Evolutionary conservation across 768 basidiomycete species (phyloP), one percentile per base, ranked within the genome.

Genomic region (Crucibulum laeve): DNA sequence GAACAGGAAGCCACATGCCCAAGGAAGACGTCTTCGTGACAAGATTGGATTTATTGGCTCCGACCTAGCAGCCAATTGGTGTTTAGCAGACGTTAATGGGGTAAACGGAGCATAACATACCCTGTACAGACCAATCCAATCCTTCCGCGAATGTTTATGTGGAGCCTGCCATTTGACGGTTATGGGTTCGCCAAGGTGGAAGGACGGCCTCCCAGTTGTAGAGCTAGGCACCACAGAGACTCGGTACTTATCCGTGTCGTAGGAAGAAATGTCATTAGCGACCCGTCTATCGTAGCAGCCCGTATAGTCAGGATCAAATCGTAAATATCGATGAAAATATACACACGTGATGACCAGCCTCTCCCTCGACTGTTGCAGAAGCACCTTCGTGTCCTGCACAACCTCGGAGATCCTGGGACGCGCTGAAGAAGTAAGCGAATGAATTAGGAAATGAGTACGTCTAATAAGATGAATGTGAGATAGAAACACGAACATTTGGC

Each of bases 111-210:
- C 2, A 38, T 39, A 37, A 57, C 70, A 30, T 53, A 89, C 89
- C 59, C 85, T 75, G 58, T 92, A 92, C 19, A 97, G 79, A 11
- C 94, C 96, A 55, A 99, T 87, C 96, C 96, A 98, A 60, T 99
- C 96, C 53, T 82, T 81, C 10, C 89, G 76, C 10, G 93, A 94
- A 58, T 97, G 95, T 42, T 80, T 76, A 25, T 70, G 64, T 1
- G 95, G 94, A 1, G 90, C 94, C 51, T 82, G 79, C 94, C 94
- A 98, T 37, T 77, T 76, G 36, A 99, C 74, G 2, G 63, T 73
- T 53, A 99, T 92, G 1, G 88, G 83, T 60, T 98, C 91, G 25
- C 96, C 96, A 38, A 97, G 79, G 59, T 91, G 87, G 76, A 87
- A 98, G 3, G 79, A 76, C 19, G 70, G 69, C 5, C 68, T 53